These are phyloP conservation scores for Oidiodendron maius DNA, from an alignment of 495 filamentous ascomycete genomes.

Conservation along the genomic window DNA sequence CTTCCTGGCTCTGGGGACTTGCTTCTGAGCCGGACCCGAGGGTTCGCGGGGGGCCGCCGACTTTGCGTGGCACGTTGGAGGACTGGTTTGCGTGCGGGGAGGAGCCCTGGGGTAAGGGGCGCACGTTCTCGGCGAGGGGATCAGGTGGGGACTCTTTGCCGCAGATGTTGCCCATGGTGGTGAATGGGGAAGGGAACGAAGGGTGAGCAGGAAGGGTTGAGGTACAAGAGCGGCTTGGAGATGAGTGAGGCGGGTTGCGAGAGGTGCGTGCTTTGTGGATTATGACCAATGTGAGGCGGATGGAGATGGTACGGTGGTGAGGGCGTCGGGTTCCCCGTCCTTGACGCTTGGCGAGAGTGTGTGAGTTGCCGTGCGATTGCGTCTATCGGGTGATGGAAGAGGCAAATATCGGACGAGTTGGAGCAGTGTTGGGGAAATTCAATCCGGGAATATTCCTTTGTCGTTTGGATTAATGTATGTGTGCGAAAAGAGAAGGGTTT, in stretches of 20 bases:
- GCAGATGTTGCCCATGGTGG: constrained; percentile 69
- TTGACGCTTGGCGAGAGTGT: not conserved
- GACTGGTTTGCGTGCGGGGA: constrained; percentile 32
- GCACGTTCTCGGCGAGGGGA: constrained; percentile 57
- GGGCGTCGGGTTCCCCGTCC: not conserved
- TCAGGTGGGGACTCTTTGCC: constrained; percentile 52
- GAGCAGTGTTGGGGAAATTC: too few species aligned
- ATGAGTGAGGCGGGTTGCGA: too few species aligned
- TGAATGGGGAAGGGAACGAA: not conserved
- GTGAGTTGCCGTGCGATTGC: too few species aligned
- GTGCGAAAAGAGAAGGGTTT: too few species aligned
- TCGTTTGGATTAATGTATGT: too few species aligned
- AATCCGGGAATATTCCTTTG: too few species aligned
- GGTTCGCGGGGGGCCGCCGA: constrained; percentile 49
- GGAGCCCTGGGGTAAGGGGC: constrained; percentile 43
- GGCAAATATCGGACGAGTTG: too few species aligned
- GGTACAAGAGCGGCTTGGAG: not conserved
- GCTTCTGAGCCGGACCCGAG: constrained; percentile 34
- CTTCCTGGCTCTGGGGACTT: constrained; percentile 24
- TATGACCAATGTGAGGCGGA: not conserved
- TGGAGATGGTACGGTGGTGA: not conserved
- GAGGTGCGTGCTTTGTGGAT: not conserved
- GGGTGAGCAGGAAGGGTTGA: not conserved
- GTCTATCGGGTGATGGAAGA: too few species aligned
- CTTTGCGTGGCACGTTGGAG: constrained; percentile 36